Evolutionary conservation across 1,139 yeast species (phyloP).

Genomic region (Hyphopichia burtonii): DNA sequence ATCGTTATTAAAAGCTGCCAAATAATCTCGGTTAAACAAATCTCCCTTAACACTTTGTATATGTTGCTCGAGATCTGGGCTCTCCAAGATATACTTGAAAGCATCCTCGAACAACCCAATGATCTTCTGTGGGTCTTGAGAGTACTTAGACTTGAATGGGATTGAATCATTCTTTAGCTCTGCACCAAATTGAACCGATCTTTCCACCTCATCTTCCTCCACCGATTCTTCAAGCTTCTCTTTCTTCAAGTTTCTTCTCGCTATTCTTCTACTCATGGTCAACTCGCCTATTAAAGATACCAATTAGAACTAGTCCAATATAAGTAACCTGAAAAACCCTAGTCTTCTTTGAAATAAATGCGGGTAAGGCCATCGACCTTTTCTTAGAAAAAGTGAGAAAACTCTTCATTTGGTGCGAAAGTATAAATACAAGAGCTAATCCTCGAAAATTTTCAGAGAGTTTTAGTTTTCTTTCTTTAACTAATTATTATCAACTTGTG

Average conservation of each 20-base stretch:
- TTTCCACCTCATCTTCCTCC: not conserved
- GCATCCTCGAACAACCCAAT: slow-evolving; percentile 49
- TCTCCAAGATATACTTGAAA: slow-evolving; percentile 46
- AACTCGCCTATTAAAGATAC: not conserved
- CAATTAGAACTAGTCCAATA: not conserved
- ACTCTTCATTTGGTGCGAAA: slow-evolving; percentile 3
- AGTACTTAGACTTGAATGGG: slow-evolving; percentile 30
- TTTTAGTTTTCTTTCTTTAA: slow-evolving; percentile 13
- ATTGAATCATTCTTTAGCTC: slow-evolving; percentile 19
- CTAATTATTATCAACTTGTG: slow-evolving; percentile 49
- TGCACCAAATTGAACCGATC: not conserved
- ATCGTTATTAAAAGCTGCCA: slow-evolving; percentile 63
- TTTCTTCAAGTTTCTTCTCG: slow-evolving; percentile 15
- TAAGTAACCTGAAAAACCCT: not conserved
- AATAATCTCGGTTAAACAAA: slow-evolving; percentile 67
- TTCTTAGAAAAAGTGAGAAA: slow-evolving; percentile 4
- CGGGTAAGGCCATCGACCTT: slow-evolving; percentile 17
- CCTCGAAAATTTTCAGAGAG: slow-evolving; percentile 6
- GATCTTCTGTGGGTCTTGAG: slow-evolving; percentile 37
- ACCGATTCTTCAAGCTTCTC: slow-evolving; percentile 4
- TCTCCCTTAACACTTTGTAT: slow-evolving; percentile 72
- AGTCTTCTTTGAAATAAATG: slow-evolving; percentile 5
- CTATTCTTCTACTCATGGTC: slow-evolving; percentile 22
- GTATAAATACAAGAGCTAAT: slow-evolving; percentile 4
- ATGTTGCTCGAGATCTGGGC: slow-evolving; percentile 39